phyloP scores from a whole-genome alignment of 2,329 filamentous ascomycete genomes.

The Fusarium domesticum region DNA sequence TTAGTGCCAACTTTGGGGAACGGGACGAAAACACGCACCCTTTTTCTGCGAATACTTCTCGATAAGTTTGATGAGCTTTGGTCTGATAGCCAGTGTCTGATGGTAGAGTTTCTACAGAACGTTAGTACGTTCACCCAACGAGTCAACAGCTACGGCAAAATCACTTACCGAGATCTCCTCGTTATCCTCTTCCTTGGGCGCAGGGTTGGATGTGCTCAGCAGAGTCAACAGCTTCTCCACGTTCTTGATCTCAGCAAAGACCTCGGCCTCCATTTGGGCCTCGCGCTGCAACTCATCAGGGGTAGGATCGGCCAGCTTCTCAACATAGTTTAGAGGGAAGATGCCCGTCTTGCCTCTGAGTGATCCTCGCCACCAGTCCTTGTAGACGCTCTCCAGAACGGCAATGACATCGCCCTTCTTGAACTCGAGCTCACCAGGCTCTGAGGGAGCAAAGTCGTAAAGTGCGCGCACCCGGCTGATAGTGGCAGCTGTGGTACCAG shows the following conservation, averaged over 20 bases:
- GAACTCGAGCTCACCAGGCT: slow-evolving; percentile 92
- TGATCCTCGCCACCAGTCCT: slow-evolving; percentile 99
- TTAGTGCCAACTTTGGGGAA: slow-evolving; percentile 16
- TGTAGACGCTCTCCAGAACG: slow-evolving; percentile 95
- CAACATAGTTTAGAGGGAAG: slow-evolving; percentile 97
- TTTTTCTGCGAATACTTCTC: slow-evolving; percentile 99
- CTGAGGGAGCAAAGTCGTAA: slow-evolving; percentile 92
- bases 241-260: slow-evolving; percentile 63
- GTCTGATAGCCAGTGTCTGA: slow-evolving; percentile 87
- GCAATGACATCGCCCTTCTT: slow-evolving; percentile 96
- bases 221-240: slow-evolving; percentile 75
- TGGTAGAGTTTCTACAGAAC: slow-evolving; percentile 70
- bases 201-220: slow-evolving; percentile 80
- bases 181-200: slow-evolving; percentile 82
- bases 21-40: slow-evolving; percentile 49
- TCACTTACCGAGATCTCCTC: slow-evolving; percentile 82
- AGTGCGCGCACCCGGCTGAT: slow-evolving; percentile 91
- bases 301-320: slow-evolving; percentile 93
- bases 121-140: slow-evolving; percentile 32
- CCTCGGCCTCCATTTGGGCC: slow-evolving; percentile 84
- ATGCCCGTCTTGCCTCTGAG: slow-evolving; percentile 93
- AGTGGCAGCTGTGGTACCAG: slow-evolving; percentile 91
- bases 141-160: too few relatives aligned
- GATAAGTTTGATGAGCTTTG: slow-evolving; percentile 96
- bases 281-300: slow-evolving; percentile 91